Percentiles rank a stretch among this genome's conserved stretches.
Conservation (phyloP, 2,329 filamentous ascomycete genomes). For the Teratosphaeria nubilosa region DNA sequence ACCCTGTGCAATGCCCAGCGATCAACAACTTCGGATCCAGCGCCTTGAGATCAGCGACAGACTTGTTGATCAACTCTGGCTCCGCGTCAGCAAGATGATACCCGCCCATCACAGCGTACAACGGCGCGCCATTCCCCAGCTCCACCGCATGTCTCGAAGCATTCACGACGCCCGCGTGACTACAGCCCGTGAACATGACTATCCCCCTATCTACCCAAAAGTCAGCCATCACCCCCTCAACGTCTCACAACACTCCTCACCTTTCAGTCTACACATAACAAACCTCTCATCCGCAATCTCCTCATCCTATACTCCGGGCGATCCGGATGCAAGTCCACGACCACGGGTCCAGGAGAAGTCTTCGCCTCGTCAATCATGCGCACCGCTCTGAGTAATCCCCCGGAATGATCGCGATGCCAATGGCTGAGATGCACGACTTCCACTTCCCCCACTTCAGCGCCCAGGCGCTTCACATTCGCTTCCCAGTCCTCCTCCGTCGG, state of each 20-base stretch:
- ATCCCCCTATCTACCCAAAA: constrained; percentile 14
- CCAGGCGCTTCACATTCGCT: constrained; percentile 14
- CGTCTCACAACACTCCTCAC: constrained; percentile 2
- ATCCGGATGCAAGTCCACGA: constrained; percentile 18
- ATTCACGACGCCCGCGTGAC: constrained; percentile 21
- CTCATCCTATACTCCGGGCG: constrained; percentile 14
- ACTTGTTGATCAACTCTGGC: constrained; percentile 10
- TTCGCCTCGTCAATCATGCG: constrained; percentile 14
- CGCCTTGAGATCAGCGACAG: constrained; percentile 13
- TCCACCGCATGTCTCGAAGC: constrained; percentile 13
- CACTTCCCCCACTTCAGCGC: constrained; percentile 11
- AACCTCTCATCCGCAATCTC: constrained; percentile 16
- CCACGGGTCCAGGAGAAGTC: constrained; percentile 2
- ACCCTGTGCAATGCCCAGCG: constrained; percentile 20
- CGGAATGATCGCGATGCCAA: constrained; percentile 21
- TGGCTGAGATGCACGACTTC: constrained; percentile 18
- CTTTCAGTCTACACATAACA: constrained; percentile 22
- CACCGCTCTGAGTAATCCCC: constrained; percentile 17
- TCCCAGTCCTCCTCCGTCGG: constrained; percentile 18
- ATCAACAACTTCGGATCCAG: constrained; percentile 15
- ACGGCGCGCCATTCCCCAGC: constrained; percentile 11
- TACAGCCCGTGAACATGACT: constrained; percentile 21
- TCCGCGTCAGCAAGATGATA: constrained; percentile 21
- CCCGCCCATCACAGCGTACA: constrained; percentile 22
- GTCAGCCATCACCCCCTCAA: not conserved